Evolutionary conservation across 2,329 filamentous ascomycete species (phyloP), one percentile per base, ranked within the genome.

Genomic region (Alternaria conjuncta): DNA sequence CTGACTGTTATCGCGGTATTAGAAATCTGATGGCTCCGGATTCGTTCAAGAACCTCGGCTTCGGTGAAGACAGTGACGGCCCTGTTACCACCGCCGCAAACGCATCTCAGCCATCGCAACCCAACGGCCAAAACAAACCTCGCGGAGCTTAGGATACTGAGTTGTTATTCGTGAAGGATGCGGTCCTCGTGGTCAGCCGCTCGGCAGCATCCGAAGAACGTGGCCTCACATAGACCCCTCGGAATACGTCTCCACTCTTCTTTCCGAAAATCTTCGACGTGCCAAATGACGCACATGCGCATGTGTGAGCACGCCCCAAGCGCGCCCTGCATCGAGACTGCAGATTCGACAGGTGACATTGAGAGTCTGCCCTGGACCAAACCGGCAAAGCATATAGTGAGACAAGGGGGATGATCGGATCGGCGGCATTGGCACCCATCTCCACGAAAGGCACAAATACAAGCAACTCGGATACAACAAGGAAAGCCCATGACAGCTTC

Each of bases 21-120:
- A 36, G 94, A 71, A 97, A 98, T 77, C 84, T 99, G 30, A 99
- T 99, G 96, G 94, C 94, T 8, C 93, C 88, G 71, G 96, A 99
- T 76, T 92, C 97, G 63, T 96, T 98, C 81, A 93, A 92, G 80
- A 99, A 99, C 76, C 84, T 99, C 44, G 96, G 96, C 0, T 96
- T 97, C 72, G 83, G 84, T 6, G 84, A 87, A 63, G 85, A 88
- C 47, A 80, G 68, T n/a, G 70, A 75, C 55, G 53, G 53, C 26
- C 62, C 63, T 18, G 60, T 45, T 32, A 20, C 71, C 69, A 62
- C 64, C 9, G 69, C 70, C 74, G 73, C 69, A 72, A 75, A 73
- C 65, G 61, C 71, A 68, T 62, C 72, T 21, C 71, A 65, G 55
- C 55, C 73, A 72, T 59, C 67, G 53, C 70, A 72, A 63, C 54